Conservation (phyloP, 2,329 filamentous ascomycete genomes). For the Colletotrichum sp. region DNA sequence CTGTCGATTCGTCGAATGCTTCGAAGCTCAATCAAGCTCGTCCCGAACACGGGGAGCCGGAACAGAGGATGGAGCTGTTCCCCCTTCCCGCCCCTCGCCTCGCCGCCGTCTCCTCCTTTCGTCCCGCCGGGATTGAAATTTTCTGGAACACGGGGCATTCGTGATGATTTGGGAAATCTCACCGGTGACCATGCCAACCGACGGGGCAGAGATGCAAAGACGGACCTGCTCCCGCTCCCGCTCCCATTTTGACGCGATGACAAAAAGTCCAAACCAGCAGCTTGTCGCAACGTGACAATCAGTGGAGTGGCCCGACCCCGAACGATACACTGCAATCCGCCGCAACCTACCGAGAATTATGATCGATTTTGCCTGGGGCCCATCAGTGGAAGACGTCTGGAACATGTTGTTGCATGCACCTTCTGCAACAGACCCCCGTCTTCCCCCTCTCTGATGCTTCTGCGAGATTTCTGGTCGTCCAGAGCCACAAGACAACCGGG, state of each 20-base stretch:
- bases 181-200: conserved; percentile 16
- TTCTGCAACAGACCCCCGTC: neutral
- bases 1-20: neutral
- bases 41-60: conserved; percentile 9
- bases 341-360: neutral
- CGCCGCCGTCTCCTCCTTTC: conserved; percentile 2
- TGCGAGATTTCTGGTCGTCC: neutral
- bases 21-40: neutral
- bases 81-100: neutral
- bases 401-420: neutral
- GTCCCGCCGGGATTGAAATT: neutral
- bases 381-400: conserved; percentile 17
- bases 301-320: conserved; percentile 3
- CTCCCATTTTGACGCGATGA: neutral
- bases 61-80: neutral
- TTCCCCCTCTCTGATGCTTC: neutral
- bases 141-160: neutral
- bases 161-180: conserved; percentile 14
- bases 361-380: neutral
- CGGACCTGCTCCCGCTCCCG: neutral
- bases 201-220: conserved; percentile 5
- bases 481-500: neutral
- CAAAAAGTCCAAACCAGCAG: neutral
- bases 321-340: conserved; percentile 7
- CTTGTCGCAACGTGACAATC: conserved; percentile 13